Percentiles rank a stretch among this genome's conserved stretches.
Evolutionary conservation across 1,139 yeast genomes (phyloP).

Genomic region (Saccharomycopsis phalli): DNA sequence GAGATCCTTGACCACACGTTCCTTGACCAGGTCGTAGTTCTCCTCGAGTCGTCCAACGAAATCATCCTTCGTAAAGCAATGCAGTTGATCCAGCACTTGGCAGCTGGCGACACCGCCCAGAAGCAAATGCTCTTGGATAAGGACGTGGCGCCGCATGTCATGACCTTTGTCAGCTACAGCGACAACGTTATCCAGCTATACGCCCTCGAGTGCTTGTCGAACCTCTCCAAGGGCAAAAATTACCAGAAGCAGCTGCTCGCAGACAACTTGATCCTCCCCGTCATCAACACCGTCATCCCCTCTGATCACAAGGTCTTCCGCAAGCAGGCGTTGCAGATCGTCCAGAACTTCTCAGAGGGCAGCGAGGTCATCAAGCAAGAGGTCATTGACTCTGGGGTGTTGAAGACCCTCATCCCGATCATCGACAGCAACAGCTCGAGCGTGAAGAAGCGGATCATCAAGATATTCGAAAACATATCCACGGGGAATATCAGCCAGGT

Average conservation of each 20-base stretch:
- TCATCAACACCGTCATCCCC: conserved; percentile 15
- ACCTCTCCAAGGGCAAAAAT: conserved; percentile 18
- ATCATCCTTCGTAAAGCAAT: conserved; percentile 14
- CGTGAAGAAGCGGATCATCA: conserved; percentile 14
- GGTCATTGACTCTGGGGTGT: conserved; percentile 16
- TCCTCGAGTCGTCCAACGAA: conserved; percentile 19
- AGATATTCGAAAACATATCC: conserved; percentile 17
- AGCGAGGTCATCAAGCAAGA: conserved; percentile 12
- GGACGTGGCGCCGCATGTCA: conserved; percentile 19
- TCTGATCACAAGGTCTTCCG: conserved; percentile 15
- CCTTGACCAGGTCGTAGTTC: conserved; percentile 10
- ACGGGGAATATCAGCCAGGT: conserved; percentile 9
- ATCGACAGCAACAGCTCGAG: conserved; percentile 4
- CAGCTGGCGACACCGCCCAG: conserved; percentile 13
- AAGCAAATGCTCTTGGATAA: conserved; percentile 19
- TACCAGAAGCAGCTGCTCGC: conserved; percentile 19
- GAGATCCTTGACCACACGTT: conserved; percentile 13
- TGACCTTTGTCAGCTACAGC: conserved; percentile 18
- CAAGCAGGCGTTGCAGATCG: conserved; percentile 19
- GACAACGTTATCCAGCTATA: conserved; percentile 14
- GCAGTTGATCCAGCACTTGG: conserved; percentile 19
- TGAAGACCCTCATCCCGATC: conserved; percentile 14
- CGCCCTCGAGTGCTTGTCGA: conserved; percentile 19
- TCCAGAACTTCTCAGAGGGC: conserved; percentile 19
- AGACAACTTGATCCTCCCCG: conserved; percentile 18